phyloP scores from a whole-genome alignment of 2,329 filamentous ascomycete species.

The Ascochyta rabiei region DNA sequence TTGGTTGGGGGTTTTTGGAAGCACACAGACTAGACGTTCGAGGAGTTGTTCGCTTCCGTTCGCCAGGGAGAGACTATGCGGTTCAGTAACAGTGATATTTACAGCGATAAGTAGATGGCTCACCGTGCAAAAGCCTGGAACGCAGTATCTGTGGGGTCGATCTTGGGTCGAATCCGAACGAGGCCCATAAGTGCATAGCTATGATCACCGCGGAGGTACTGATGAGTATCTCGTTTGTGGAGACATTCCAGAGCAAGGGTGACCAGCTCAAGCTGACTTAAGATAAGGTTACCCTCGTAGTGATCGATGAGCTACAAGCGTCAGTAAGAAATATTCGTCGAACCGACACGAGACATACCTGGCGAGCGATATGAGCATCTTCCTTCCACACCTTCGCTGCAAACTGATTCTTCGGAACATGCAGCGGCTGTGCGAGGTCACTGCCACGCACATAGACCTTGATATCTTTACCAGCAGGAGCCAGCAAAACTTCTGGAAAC shows the following conservation, averaged over 20 bases:
- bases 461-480: conserved; percentile 38
- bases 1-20: conserved; percentile 41
- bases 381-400: conserved; percentile 48
- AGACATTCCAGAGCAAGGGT: conserved; percentile 51
- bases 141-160: conserved; percentile 49
- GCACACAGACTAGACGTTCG: conserved; percentile 54
- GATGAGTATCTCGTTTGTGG: conserved; percentile 44
- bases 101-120: neutral
- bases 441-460: conserved; percentile 41
- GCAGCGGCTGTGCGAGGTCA: conserved; percentile 28
- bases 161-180: conserved; percentile 47
- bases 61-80: conserved; percentile 49
- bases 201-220: conserved; percentile 50
- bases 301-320: conserved; percentile 52
- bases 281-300: conserved; percentile 51
- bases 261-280: conserved; percentile 52
- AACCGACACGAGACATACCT: conserved; percentile 16
- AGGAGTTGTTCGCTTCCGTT: conserved; percentile 55
- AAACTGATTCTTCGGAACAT: conserved; percentile 51
- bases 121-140: conserved; percentile 56
- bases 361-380: conserved; percentile 46
- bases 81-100: neutral
- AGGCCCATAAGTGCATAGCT: conserved; percentile 57
- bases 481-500: conserved; percentile 52
- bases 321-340: conserved; percentile 2